Evolutionary conservation across 2,329 filamentous ascomycete genomes (phyloP).

Genomic region (Sphaerulina musiva): DNA sequence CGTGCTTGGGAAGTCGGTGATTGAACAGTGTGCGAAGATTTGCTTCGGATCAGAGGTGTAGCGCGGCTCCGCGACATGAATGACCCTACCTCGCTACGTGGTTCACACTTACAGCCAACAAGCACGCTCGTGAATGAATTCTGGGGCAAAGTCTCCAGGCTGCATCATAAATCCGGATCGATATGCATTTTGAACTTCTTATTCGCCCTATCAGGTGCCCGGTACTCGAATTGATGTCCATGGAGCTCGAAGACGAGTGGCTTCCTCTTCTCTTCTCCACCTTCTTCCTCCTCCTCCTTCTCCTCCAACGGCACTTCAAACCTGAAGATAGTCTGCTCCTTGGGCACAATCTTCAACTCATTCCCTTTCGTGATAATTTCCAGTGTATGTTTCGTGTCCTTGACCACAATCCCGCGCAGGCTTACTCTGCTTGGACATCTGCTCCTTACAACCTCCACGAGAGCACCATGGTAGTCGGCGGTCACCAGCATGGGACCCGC

Average conservation of each 20-base stretch:
- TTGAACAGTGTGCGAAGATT: no score
- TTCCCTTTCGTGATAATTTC: constrained; percentile 70
- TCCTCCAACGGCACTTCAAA: constrained; percentile 57
- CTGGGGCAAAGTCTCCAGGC: no score
- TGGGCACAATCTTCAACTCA: constrained; percentile 72
- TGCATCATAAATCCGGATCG: constrained; percentile 60
- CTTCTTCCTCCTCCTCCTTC: constrained; percentile 16
- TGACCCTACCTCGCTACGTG: no score
- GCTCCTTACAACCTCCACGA: constrained; percentile 75
- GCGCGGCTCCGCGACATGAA: no score
- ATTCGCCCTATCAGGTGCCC: constrained; percentile 77
- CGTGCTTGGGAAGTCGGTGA: no score
- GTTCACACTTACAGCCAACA: no score
- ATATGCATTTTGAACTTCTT: constrained; percentile 88
- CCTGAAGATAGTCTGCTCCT: constrained; percentile 80
- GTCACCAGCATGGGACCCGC: constrained; percentile 68
- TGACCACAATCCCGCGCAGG: constrained; percentile 75
- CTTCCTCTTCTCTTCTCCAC: constrained; percentile 27
- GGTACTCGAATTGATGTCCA: constrained; percentile 77
- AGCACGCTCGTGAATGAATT: no score
- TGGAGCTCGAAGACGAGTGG: constrained; percentile 74
- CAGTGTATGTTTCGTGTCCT: constrained; percentile 80
- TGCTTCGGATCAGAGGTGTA: no score
- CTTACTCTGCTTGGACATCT: constrained; percentile 76
- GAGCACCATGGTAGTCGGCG: constrained; percentile 86